Conservation (phyloP, 169 alveolate species). For the Cryptosporidium muris region DNA sequence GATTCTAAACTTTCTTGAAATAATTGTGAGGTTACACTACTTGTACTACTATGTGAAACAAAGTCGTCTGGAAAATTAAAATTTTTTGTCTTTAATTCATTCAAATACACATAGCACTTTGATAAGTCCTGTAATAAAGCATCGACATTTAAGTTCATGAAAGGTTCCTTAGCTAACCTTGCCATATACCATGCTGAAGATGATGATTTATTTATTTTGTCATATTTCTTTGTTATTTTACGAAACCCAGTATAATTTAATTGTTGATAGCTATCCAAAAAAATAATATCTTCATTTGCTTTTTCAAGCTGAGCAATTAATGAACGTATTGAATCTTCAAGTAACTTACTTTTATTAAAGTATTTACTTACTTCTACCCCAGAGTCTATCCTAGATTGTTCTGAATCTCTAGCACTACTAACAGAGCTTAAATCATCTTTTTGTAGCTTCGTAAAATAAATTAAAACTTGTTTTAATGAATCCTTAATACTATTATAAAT, state of each 20-base stretch:
- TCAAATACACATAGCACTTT: constrained; percentile 11
- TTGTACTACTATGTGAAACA: no score
- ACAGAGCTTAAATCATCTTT: constrained; percentile 10
- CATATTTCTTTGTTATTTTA: constrained; percentile 81
- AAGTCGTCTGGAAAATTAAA: background rate
- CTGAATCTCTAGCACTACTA: background rate
- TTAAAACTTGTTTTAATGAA: constrained; percentile 41
- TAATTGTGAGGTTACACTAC: background rate
- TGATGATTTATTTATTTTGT: constrained; percentile 76
- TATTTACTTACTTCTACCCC: background rate
- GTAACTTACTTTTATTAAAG: constrained; percentile 11
- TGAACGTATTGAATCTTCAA: constrained; percentile 45
- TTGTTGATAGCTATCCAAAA: constrained; percentile 75
- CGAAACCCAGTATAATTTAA: constrained; percentile 79
- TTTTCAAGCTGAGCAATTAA: constrained; percentile 60
- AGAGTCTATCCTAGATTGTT: background rate
- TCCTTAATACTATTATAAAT: constrained; percentile 49
- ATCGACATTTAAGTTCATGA: constrained; percentile 72
- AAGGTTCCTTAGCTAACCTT: constrained; percentile 75
- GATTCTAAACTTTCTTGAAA: background rate
- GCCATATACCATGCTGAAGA: constrained; percentile 76
- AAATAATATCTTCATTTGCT: constrained; percentile 72
- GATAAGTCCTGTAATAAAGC: constrained; percentile 67
- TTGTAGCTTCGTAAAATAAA: background rate
- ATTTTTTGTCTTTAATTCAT: constrained; percentile 1